Evolutionary conservation across 805 yeast genomes (phyloP).

Genomic region (Maudiozyma turicensis): DNA sequence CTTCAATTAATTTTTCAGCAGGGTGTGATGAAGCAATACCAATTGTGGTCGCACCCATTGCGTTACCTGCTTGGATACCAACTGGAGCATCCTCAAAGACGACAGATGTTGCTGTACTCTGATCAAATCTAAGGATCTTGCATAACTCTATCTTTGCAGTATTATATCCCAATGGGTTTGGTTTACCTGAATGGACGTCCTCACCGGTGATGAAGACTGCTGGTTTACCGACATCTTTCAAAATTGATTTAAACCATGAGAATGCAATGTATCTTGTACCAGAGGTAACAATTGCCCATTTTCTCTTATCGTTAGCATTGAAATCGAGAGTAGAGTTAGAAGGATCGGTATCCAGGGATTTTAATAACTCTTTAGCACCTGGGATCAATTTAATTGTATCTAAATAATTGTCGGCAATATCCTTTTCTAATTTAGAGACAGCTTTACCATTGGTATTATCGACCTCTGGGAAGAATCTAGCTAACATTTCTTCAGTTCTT

Average conservation of each 20-base stretch:
- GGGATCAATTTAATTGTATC: slow-evolving; percentile 58
- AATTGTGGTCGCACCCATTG: slow-evolving; percentile 64
- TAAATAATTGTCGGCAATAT: slow-evolving; percentile 56
- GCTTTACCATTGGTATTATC: slow-evolving; percentile 43
- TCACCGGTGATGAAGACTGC: slow-evolving; percentile 72
- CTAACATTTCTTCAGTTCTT: slow-evolving; percentile 61
- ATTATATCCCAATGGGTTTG: slow-evolving; percentile 70
- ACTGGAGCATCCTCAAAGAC: slow-evolving; percentile 84
- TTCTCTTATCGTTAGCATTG: slow-evolving; percentile 28
- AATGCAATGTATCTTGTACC: slow-evolving; percentile 66
- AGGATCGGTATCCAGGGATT: slow-evolving; percentile 34
- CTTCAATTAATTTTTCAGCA: slow-evolving; percentile 48
- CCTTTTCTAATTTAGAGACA: slow-evolving; percentile 49
- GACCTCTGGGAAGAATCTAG: slow-evolving; percentile 56
- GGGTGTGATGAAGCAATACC: slow-evolving; percentile 70
- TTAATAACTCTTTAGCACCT: slow-evolving; percentile 55
- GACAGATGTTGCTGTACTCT: slow-evolving; percentile 29
- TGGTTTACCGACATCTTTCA: slow-evolving; percentile 51
- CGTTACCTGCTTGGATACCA: slow-evolving; percentile 68
- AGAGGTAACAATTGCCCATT: slow-evolving; percentile 79
- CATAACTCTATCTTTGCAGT: slow-evolving; percentile 49
- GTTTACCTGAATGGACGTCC: slow-evolving; percentile 64
- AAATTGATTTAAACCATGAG: slow-evolving; percentile 50
- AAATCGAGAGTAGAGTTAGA: slow-evolving; percentile 10
- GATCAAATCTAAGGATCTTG: slow-evolving; percentile 14